Evolutionary conservation across 176 grass and related monocot genomes (phyloP), one percentile per base, ranked within the genome.

Genomic region (Oropetium thomaeum): DNA sequence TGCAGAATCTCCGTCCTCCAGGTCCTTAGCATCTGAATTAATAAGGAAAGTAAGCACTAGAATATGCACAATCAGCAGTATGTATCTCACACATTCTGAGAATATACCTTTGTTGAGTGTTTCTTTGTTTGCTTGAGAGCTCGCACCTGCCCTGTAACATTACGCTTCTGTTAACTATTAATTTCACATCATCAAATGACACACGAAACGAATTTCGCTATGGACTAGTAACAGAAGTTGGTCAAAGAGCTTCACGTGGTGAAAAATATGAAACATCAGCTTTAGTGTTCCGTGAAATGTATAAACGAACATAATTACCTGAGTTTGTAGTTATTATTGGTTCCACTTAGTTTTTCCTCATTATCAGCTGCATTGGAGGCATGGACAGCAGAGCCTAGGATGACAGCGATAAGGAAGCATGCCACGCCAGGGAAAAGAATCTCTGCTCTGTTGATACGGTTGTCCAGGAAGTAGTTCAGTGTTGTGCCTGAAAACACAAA

Each of bases 351-450:
- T 81, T 95, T 90, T 30, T 88, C 28, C 28, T 88, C 62, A 49
- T 88, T 95, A 49, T 91, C 92, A 35, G 85, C 83, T 19, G 92
- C 79, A 86, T 91, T 91, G 37, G 92, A 95, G 61, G 88, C 84
- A 64, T 91, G 88, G 31, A 95, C 92, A 41, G 85, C 85, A 41
- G 92, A 95, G 9, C 92, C 92, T 47, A 91, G 88, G 79, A 90
- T 78, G 29, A 88, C 92, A 13, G 88, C 92, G 75, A 95, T 49
- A 49, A 91, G 77, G 78, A 95, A 95, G 85, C 85, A 95, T 44
- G 20, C 92, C 33, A 88, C 88, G 28, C 92, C 88, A 33, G 88
- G 64, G 76, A 95, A 95, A 66, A 95, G 82, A 79, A 95, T 91
- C 43, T 91, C 88, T 57, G 92, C 92, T 32, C 10, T 83, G 76